These are phyloP conservation scores for Vigna mungo DNA, from an alignment of 306 rosid species.

Conservation along the genomic window DNA sequence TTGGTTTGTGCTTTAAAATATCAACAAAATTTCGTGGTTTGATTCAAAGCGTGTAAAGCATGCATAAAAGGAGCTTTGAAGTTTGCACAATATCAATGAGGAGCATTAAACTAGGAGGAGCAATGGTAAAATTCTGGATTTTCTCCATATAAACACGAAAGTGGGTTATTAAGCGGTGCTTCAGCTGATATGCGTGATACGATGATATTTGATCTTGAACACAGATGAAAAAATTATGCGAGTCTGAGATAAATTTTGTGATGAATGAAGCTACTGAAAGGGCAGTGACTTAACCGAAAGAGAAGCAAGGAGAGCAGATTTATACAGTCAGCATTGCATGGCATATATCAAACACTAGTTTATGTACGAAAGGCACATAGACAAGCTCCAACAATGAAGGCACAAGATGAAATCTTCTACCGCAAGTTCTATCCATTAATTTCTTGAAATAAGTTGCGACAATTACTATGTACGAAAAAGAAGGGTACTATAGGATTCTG, in stretches of 20 bases:
- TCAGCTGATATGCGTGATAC: background rate
- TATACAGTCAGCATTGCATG: constrained; percentile 12
- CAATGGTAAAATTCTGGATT: constrained; percentile 11
- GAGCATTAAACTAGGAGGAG: background rate
- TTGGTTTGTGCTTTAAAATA: background rate
- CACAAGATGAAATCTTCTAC: background rate
- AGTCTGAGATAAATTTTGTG: background rate
- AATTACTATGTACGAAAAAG: background rate
- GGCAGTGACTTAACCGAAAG: constrained; percentile 1
- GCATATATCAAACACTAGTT: constrained; percentile 16
- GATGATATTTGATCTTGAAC: constrained; percentile 8
- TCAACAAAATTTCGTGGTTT: background rate
- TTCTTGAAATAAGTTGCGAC: background rate
- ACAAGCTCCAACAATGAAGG: constrained; percentile 1
- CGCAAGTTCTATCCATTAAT: no score
- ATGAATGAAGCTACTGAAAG: background rate
- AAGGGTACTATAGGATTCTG: background rate
- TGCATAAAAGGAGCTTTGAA: background rate
- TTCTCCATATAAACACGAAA: constrained; percentile 16
- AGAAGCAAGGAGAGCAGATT: constrained; percentile 12
- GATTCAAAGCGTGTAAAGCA: constrained; percentile 4
- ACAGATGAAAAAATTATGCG: background rate
- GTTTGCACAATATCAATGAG: constrained; percentile 13
- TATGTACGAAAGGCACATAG: background rate
- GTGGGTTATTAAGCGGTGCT: background rate